These are phyloP conservation scores for Rhynchospora pubera DNA, from an alignment of 176 grass and related monocot genomes.

Conservation along the genomic window DNA sequence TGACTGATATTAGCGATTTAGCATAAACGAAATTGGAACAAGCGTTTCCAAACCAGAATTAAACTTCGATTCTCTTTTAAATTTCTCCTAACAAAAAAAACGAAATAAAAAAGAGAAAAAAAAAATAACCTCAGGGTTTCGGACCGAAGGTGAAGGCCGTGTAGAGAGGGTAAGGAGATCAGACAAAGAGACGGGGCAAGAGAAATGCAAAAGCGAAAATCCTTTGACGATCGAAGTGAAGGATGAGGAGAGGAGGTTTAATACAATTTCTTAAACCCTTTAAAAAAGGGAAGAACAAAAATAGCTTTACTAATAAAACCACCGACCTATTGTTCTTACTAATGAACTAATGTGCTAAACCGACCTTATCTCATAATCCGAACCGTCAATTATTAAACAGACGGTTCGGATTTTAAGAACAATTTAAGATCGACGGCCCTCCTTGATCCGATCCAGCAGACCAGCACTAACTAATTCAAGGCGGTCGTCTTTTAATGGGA, in stretches of 20 bases:
- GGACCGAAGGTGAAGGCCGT: neutral
- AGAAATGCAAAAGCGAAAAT: neutral
- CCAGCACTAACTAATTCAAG: no score
- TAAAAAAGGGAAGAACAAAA: neutral
- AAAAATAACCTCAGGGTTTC: neutral
- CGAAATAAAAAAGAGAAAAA: neutral
- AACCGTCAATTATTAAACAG: no score
- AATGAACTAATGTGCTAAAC: no score
- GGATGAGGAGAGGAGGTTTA: neutral
- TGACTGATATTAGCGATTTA: no score
- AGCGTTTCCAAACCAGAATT: neutral
- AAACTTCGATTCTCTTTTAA: neutral
- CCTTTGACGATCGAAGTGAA: neutral
- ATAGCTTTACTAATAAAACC: neutral
- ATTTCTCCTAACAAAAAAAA: neutral
- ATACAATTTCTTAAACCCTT: neutral
- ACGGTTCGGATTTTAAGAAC: no score
- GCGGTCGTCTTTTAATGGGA: no score
- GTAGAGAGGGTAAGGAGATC: neutral
- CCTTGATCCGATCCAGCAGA: no score
- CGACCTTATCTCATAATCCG: neutral
- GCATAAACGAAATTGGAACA: no score
- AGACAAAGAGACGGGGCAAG: neutral
- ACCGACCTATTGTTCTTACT: neutral
- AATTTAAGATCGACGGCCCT: no score